Evolutionary conservation across 2,329 filamentous ascomycete genomes (phyloP).

Genomic region (Claviceps arundinis): DNA sequence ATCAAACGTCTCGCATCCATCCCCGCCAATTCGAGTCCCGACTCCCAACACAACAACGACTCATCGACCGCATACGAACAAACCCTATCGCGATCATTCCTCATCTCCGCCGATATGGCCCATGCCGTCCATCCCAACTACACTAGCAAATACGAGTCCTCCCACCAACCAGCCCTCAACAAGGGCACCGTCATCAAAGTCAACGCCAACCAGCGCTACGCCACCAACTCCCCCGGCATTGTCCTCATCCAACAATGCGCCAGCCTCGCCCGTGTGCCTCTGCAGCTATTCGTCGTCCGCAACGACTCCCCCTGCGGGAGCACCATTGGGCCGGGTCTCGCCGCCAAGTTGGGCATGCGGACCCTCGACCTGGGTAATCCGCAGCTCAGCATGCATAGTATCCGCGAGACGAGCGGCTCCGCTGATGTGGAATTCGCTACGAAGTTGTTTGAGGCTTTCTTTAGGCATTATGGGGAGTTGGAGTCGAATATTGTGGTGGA

Average conservation of each 20-base stretch:
- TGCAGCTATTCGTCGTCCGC: slow-evolving; percentile 91
- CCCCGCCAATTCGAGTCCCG: slow-evolving; percentile 47
- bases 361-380: slow-evolving; percentile 90
- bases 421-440: slow-evolving; percentile 80
- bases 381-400: slow-evolving; percentile 93
- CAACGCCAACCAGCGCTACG: slow-evolving; percentile 94
- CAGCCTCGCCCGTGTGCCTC: slow-evolving; percentile 57
- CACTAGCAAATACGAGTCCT: slow-evolving; percentile 74
- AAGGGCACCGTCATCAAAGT: slow-evolving; percentile 93
- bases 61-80: slow-evolving; percentile 81
- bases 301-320: slow-evolving; percentile 92
- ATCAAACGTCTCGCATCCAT: slow-evolving; percentile 76
- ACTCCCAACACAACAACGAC: slow-evolving; percentile 47
- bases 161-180: slow-evolving; percentile 91
- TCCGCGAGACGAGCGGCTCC: slow-evolving; percentile 80
- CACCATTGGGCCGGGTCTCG: slow-evolving; percentile 95
- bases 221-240: slow-evolving; percentile 91
- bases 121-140: slow-evolving; percentile 96
- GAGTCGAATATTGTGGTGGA: slow-evolving; percentile 78
- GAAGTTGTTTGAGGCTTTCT: slow-evolving; percentile 77
- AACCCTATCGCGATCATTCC: slow-evolving; percentile 78
- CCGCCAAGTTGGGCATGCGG: slow-evolving; percentile 70
- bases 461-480: slow-evolving; percentile 68
- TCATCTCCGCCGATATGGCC: slow-evolving; percentile 95
- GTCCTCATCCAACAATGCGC: slow-evolving; percentile 85